These are phyloP conservation scores for Raphanus raphanistrum DNA, from an alignment of 345 rosid genomes.

Conservation along the genomic window DNA sequence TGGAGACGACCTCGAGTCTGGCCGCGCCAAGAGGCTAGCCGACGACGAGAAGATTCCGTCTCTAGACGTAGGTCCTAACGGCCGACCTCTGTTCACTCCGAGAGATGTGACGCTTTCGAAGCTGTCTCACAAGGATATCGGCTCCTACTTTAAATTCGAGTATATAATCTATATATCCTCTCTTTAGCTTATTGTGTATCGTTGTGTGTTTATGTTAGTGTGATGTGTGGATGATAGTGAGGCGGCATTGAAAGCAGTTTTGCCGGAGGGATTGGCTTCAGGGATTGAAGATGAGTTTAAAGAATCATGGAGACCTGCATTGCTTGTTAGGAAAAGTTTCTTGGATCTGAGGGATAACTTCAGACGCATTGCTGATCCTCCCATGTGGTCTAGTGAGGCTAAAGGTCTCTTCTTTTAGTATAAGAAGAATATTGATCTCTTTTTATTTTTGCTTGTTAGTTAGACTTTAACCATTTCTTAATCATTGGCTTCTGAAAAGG, in stretches of 20 bases:
- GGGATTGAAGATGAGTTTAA: constrained; percentile 78
- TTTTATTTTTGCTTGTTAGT: background rate
- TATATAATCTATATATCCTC: background rate
- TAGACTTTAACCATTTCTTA: background rate
- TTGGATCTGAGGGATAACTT: constrained; percentile 48
- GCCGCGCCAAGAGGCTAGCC: constrained; percentile 59
- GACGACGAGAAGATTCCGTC: constrained; percentile 69
- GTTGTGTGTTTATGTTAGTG: constrained; percentile 8
- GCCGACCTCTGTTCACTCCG: constrained; percentile 75
- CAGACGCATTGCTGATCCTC: constrained; percentile 84
- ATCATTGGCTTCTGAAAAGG: constrained; percentile 38
- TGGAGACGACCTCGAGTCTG: constrained; percentile 47
- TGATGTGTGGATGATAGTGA: constrained; percentile 40
- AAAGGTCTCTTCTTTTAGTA: constrained; percentile 46
- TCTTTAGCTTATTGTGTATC: background rate
- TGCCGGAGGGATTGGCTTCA: constrained; percentile 80
- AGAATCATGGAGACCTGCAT: constrained; percentile 53
- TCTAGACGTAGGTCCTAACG: constrained; percentile 66
- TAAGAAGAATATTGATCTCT: background rate
- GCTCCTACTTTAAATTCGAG: constrained; percentile 83
- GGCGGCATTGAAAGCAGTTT: constrained; percentile 50
- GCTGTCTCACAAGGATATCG: constrained; percentile 59
- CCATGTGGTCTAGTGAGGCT: constrained; percentile 46
- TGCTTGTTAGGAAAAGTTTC: background rate
- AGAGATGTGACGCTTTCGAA: constrained; percentile 55